phyloP scores from a whole-genome alignment of 2,329 filamentous ascomycete genomes.

The Hypoxylon sp. region DNA sequence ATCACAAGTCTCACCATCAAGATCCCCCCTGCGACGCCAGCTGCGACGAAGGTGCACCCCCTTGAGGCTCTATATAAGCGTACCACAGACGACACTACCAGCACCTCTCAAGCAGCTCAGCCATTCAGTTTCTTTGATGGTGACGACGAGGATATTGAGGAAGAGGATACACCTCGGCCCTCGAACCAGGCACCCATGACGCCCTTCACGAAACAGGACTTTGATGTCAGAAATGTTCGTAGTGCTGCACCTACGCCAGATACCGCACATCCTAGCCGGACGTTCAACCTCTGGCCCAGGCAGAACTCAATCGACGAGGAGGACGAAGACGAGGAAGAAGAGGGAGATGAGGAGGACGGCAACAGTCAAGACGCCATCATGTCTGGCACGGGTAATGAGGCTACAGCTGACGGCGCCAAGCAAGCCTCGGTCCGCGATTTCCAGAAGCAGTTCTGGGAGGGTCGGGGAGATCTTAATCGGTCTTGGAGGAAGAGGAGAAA shows the following conservation, averaged over 20 bases:
- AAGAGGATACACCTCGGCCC: constrained; percentile 38
- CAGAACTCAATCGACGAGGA: constrained; percentile 45
- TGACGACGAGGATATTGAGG: constrained; percentile 51
- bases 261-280: constrained; percentile 77
- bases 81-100: constrained; percentile 54
- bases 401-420: background rate
- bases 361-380: constrained; percentile 34
- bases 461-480: constrained; percentile 68
- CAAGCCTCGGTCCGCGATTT: constrained; percentile 57
- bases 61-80: constrained; percentile 93
- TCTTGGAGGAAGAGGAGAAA: constrained; percentile 73
- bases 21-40: constrained; percentile 58
- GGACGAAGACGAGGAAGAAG: constrained; percentile 56
- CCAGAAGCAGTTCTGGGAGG: constrained; percentile 73
- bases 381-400: constrained; percentile 14
- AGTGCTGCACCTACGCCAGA: constrained; percentile 96
- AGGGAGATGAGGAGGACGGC: constrained; percentile 43
- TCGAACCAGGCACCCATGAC: constrained; percentile 70
- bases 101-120: constrained; percentile 57
- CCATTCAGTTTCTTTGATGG: constrained; percentile 80
- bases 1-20: constrained; percentile 62
- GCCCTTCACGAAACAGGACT: constrained; percentile 81
- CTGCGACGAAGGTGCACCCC: constrained; percentile 72
- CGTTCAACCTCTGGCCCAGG: constrained; percentile 65
- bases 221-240: constrained; percentile 76